Evolutionary conservation across 1,139 yeast genomes (phyloP).

Genomic region (Saccharomycopsis hybrid): DNA sequence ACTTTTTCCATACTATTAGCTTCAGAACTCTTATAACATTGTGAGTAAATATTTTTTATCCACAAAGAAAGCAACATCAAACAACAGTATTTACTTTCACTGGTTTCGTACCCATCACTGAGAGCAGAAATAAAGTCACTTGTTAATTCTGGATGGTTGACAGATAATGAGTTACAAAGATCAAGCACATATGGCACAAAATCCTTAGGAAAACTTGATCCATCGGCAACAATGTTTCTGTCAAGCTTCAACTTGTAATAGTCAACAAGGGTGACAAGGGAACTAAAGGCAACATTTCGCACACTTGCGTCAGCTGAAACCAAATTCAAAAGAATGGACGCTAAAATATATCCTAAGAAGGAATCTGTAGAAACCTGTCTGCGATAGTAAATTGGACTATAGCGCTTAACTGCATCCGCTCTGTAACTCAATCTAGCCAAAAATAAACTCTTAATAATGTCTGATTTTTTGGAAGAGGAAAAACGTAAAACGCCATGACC

Average conservation of each 20-base stretch:
- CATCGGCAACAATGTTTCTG: slow-evolving; percentile 49
- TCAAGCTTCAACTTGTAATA: slow-evolving; percentile 60
- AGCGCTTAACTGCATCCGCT: background rate
- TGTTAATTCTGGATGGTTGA: slow-evolving; percentile 53
- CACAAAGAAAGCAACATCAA: slow-evolving; percentile 54
- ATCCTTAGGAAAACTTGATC: slow-evolving; percentile 68
- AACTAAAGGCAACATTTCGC: slow-evolving; percentile 55
- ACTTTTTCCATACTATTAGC: slow-evolving; percentile 56
- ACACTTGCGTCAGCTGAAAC: slow-evolving; percentile 53
- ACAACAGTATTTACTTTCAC: slow-evolving; percentile 30
- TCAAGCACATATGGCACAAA: slow-evolving; percentile 57
- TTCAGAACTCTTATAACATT: slow-evolving; percentile 48
- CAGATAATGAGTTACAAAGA: slow-evolving; percentile 53
- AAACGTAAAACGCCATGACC: slow-evolving; percentile 36
- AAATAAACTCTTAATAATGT: slow-evolving; percentile 61
- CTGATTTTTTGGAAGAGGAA: slow-evolving; percentile 55
- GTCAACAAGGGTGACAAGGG: slow-evolving; percentile 57
- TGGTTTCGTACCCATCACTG: slow-evolving; percentile 47
- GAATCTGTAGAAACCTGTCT: slow-evolving; percentile 8
- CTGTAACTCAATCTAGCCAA: slow-evolving; percentile 37
- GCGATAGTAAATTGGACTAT: slow-evolving; percentile 1
- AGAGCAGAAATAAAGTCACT: slow-evolving; percentile 56
- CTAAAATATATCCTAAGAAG: slow-evolving; percentile 21
- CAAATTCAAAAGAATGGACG: slow-evolving; percentile 50
- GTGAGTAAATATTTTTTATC: slow-evolving; percentile 61